Conservation (phyloP, 805 yeast genomes). For the Lipomyces chichibuensis region DNA sequence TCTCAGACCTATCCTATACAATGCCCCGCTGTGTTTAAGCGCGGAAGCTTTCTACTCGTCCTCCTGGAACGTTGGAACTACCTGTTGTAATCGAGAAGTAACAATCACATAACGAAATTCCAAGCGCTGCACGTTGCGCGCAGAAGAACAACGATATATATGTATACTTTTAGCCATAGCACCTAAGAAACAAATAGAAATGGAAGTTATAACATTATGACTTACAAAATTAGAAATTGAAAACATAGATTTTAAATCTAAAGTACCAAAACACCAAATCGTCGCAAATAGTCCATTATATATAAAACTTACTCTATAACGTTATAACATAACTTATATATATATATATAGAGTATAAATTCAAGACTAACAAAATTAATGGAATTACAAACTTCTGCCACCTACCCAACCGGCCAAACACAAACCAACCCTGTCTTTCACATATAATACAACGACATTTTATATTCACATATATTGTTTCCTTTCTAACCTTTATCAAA, state of each 20-base stretch:
- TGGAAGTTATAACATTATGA: constrained; percentile 1
- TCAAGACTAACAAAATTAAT: background rate
- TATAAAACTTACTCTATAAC: too few species aligned
- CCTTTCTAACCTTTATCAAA: background rate
- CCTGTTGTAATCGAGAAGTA: too few species aligned
- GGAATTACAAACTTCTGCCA: background rate
- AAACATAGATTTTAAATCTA: constrained; percentile 5
- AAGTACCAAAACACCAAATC: constrained; percentile 9
- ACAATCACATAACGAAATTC: too few species aligned
- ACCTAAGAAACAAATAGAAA: constrained; percentile 3
- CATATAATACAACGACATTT: background rate
- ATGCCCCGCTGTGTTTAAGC: too few species aligned
- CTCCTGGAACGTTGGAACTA: too few species aligned
- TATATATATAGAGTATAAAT: too few species aligned
- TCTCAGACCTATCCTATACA: too few species aligned
- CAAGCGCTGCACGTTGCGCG: too few species aligned
- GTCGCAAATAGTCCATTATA: constrained; percentile 2
- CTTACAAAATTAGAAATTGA: background rate
- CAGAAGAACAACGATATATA: too few species aligned
- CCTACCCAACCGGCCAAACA: background rate
- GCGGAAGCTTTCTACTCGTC: too few species aligned
- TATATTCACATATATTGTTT: background rate
- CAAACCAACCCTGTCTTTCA: background rate
- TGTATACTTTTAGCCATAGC: background rate
- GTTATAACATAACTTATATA: too few species aligned